Percentiles rank a stretch among this genome's conserved stretches.
Conservation (phyloP, 2,329 filamentous ascomycete species). For the Aspergillus ochraceoroseus region DNA sequence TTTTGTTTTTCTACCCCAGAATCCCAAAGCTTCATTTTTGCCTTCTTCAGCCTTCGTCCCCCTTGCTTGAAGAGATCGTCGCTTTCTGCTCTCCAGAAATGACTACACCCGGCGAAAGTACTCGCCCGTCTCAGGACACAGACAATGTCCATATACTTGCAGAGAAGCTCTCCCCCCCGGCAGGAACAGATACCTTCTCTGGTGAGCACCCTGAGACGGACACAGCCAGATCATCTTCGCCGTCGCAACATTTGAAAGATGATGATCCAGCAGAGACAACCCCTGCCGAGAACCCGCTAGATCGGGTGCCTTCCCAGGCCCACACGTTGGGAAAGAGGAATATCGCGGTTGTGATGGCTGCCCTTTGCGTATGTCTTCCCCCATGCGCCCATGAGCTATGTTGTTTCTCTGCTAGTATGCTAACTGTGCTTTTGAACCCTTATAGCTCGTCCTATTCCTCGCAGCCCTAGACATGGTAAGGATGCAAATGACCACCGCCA, state of each 20-base stretch:
- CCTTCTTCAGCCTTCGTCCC: background rate
- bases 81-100: background rate
- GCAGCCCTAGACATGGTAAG: conserved; percentile 56
- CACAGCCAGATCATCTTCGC: conserved; percentile 3
- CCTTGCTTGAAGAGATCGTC: background rate
- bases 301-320: conserved; percentile 36
- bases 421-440: conserved; percentile 1
- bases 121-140: background rate
- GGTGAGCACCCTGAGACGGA: conserved; percentile 9
- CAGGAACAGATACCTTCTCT: conserved; percentile 6
- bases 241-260: conserved; percentile 8
- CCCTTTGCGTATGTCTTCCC: conserved; percentile 36
- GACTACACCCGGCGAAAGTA: conserved; percentile 1
- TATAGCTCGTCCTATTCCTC: conserved; percentile 54
- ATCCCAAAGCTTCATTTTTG: background rate
- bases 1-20: background rate
- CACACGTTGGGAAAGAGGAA: conserved; percentile 40
- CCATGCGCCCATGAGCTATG: background rate
- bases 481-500: too few relatives aligned
- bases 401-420: background rate
- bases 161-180: conserved; percentile 10
- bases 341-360: conserved; percentile 40
- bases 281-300: conserved; percentile 23
- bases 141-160: conserved; percentile 1
- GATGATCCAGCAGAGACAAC: conserved; percentile 19